Conservation (phyloP, 2,329 filamentous ascomycete genomes). For the Nectriaceae sp. region DNA sequence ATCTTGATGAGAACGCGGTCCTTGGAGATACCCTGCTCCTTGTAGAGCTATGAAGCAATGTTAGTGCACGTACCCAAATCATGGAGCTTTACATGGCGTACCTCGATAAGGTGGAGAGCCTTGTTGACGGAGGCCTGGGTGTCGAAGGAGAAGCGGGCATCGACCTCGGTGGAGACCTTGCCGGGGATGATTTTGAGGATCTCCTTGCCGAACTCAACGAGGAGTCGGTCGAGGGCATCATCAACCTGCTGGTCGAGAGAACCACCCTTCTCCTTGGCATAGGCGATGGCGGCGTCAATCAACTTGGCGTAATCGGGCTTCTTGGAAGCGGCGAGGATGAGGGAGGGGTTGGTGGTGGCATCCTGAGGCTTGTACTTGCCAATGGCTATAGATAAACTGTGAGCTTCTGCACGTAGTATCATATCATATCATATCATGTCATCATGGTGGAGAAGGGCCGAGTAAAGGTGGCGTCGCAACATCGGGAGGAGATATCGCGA, state of each 20-base stretch:
- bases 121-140: conserved; percentile 90
- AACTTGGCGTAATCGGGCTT: conserved; percentile 94
- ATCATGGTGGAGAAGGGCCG: conserved; percentile 4
- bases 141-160: conserved; percentile 94
- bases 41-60: conserved; percentile 74
- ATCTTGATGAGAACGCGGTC: conserved; percentile 98
- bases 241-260: conserved; percentile 83
- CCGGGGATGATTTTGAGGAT: conserved; percentile 96
- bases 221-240: conserved; percentile 84
- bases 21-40: conserved; percentile 87
- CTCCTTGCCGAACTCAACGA: conserved; percentile 97
- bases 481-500: conserved; percentile 7
- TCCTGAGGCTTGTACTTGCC: conserved; percentile 99
- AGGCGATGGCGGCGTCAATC: conserved; percentile 81
- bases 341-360: conserved; percentile 98
- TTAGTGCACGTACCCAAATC: conserved; percentile 7
- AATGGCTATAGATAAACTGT: conserved; percentile 66
- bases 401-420: conserved; percentile 20
- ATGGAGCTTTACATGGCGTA: conserved; percentile 57
- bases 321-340: conserved; percentile 98
- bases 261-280: conserved; percentile 76
- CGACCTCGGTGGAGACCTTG: conserved; percentile 98
- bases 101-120: conserved; percentile 95
- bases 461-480: conserved; percentile 1
- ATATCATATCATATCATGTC: conserved; percentile 15